A percentile compares a stretch with the other conserved stretches of the same genome.
Conservation (phyloP, 176 grass and related monocot genomes). For the Dendrocalamus sinicus region DNA sequence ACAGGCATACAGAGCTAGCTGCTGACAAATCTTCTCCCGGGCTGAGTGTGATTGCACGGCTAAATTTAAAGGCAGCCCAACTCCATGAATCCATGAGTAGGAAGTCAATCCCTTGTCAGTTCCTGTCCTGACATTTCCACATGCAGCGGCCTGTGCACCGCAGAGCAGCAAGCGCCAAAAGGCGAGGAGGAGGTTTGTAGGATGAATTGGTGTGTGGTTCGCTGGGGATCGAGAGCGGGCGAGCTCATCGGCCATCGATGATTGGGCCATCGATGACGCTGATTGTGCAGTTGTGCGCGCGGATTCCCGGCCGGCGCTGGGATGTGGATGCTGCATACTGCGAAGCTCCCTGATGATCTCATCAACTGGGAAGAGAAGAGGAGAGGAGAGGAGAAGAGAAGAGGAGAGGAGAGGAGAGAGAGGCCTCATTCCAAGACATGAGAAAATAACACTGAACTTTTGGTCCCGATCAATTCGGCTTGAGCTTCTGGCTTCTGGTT, state of each 20-base stretch:
- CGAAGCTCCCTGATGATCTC: background rate
- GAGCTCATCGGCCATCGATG: constrained; percentile 25
- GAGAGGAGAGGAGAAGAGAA: too few relatives aligned
- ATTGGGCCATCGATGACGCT: constrained; percentile 43
- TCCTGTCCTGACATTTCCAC: constrained; percentile 35
- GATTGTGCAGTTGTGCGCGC: constrained; percentile 16
- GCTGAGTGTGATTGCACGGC: background rate
- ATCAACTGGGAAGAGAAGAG: background rate
- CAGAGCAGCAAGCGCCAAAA: background rate
- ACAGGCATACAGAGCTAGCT: background rate
- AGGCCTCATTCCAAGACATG: background rate
- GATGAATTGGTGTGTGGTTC: constrained; percentile 17
- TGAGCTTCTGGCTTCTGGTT: too few relatives aligned
- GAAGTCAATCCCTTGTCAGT: background rate
- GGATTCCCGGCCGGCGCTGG: constrained; percentile 17
- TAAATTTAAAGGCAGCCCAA: background rate
- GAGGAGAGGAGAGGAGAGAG: background rate
- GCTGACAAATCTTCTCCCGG: background rate
- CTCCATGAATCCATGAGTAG: background rate
- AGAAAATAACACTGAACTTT: background rate
- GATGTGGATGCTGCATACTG: background rate
- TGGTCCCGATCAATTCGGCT: too few relatives aligned
- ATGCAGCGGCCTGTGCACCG: constrained; percentile 25
- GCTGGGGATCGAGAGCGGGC: background rate
- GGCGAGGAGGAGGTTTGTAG: background rate